Conservation (phyloP, 768 basidiomycete genomes). For the Leccinum disarticulatum region DNA sequence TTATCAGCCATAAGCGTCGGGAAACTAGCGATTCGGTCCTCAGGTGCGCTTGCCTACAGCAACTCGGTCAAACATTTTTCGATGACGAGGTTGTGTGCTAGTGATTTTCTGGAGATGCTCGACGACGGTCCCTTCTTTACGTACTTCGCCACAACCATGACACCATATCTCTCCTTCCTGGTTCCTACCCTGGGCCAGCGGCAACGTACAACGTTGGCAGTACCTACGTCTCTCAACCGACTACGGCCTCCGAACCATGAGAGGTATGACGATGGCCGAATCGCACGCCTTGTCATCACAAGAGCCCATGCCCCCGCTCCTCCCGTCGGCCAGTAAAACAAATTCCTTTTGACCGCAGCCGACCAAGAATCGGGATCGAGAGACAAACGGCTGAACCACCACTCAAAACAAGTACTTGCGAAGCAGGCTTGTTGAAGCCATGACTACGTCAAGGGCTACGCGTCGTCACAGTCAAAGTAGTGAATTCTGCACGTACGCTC, state of each 20-base stretch:
- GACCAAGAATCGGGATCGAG: slow-evolving; percentile 91
- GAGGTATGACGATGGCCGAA: slow-evolving; percentile 25
- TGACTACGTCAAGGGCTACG: slow-evolving; percentile 96
- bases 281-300: slow-evolving; percentile 31
- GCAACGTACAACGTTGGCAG: slow-evolving; percentile 6
- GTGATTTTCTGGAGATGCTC: slow-evolving; percentile 86
- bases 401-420: slow-evolving; percentile 88
- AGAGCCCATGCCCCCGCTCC: slow-evolving; percentile 46
- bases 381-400: slow-evolving; percentile 74
- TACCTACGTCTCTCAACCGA: slow-evolving; percentile 18
- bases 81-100: slow-evolving; percentile 28
- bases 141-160: slow-evolving; percentile 44
- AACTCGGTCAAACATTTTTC: neutral
- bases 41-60: slow-evolving; percentile 48
- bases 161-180: slow-evolving; percentile 37
- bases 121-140: slow-evolving; percentile 83
- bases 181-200: slow-evolving; percentile 13
- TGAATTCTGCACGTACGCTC: too few relatives aligned
- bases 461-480: slow-evolving; percentile 24
- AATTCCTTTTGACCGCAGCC: slow-evolving; percentile 90
- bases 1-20: slow-evolving; percentile 71
- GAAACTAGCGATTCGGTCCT: slow-evolving; percentile 80
- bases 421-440: slow-evolving; percentile 91
- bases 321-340: slow-evolving; percentile 66
- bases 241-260: slow-evolving; percentile 21